Evolutionary conservation across 1,284 basidiomycete genomes (phyloP), one percentile per base, ranked within the genome.

Genomic region (Malassezia sp.): DNA sequence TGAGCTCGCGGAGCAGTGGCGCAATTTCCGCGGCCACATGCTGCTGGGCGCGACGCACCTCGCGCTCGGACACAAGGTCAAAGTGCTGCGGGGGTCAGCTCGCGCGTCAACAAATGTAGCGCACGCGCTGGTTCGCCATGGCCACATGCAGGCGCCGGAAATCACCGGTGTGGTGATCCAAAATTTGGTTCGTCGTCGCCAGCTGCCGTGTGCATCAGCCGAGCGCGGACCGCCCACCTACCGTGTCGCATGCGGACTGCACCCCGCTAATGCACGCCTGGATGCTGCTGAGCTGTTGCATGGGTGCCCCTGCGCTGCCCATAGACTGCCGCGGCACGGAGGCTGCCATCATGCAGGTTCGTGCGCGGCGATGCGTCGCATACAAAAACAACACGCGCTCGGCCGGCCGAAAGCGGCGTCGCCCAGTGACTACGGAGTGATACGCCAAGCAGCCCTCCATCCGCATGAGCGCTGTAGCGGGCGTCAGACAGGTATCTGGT

Each of bases 11-110:
- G 2, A 50, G 35, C 2, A 45, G 38, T 4, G 48, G 48, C 29
- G 48, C 48, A 27, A 50, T 45, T 27, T 50, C 48, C 4, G 42
- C 42, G 11, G 48, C 48, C 5, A 45, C 48, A 26, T 45, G 43
- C 4, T 44, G 38, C 15, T 42, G 48, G 2, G 38, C 48, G 21
- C 45, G 38, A 2, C 42, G 36, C 18, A 50, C 48, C 18, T 50
- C 48, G 18, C 37, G 15, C 18, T 50, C 48, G 7, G 48, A 50
- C 4, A 45, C 48, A 2, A 50, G 27, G 10, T 45, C 48, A 42
- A 50, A 50, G 24, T 50, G 48, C 48, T 49, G 9, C n/a, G 21
- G 7, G 20, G 10, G 14, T 18, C 12, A 26, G 10, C 1, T 10
- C 4, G 22, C 11, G 5, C 10, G 14, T 12, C n/a, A n/a, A n/a